A percentile compares a stretch with the other conserved stretches of the same genome.
These are phyloP conservation scores for Cryptococcus sp. DNA, from an alignment of 1,284 basidiomycete species.

Conservation along the genomic window DNA sequence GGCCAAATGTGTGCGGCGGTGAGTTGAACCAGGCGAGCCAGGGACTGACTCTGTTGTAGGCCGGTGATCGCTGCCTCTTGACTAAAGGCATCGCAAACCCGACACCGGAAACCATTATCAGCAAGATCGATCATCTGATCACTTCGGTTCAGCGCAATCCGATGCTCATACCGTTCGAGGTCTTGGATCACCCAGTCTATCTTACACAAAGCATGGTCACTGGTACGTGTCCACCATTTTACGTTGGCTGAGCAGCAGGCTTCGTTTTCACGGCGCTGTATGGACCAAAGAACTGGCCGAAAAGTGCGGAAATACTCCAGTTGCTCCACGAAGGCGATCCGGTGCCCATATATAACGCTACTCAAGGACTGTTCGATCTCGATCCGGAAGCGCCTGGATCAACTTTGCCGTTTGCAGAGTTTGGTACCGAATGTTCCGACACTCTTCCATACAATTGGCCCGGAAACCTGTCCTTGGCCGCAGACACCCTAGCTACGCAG, in stretches of 20 bases:
- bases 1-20: neutral
- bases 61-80: neutral
- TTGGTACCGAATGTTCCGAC: neutral
- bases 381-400: neutral
- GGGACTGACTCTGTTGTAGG: no score
- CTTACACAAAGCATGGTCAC: neutral
- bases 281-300: neutral
- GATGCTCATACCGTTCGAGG: neutral
- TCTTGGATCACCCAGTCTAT: neutral
- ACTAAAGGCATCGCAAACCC: neutral
- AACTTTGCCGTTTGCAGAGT: neutral
- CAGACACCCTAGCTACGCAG: neutral
- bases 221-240: neutral
- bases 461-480: neutral
- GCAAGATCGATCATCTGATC: neutral
- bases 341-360: neutral
- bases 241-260: neutral
- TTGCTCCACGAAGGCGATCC: neutral
- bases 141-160: neutral
- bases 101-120: neutral
- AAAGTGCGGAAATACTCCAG: neutral
- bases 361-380: neutral
- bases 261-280: neutral
- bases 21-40: neutral
- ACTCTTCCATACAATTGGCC: neutral